phyloP scores from a whole-genome alignment of 2,329 filamentous ascomycete genomes.

The Sclerotinia sclerotiorum region DNA sequence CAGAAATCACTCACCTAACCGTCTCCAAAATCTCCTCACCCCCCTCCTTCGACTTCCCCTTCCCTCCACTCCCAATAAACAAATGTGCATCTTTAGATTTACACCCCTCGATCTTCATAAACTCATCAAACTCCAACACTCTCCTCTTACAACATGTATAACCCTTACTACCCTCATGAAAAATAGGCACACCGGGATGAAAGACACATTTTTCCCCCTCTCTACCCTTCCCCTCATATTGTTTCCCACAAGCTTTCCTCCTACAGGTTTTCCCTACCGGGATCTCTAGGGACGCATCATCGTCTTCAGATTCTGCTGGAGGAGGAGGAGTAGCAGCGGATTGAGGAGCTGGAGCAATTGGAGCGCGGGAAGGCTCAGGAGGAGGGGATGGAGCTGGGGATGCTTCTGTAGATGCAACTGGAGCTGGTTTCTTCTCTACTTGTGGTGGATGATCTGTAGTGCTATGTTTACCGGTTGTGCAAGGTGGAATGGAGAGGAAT shows the following conservation, averaged over 20 bases:
- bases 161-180: slow-evolving; percentile 97
- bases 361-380: slow-evolving; percentile 39
- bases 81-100: slow-evolving; percentile 77
- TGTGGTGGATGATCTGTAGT: slow-evolving; percentile 71
- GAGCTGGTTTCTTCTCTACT: slow-evolving; percentile 57
- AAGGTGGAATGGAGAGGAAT: slow-evolving; percentile 89
- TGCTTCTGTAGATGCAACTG: slow-evolving; percentile 28
- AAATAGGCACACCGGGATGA: slow-evolving; percentile 87
- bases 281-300: slow-evolving; percentile 74
- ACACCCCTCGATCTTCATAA: slow-evolving; percentile 93
- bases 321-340: slow-evolving; percentile 50
- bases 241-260: slow-evolving; percentile 69
- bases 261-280: slow-evolving; percentile 74
- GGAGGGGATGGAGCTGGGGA: slow-evolving; percentile 43
- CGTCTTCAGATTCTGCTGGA: slow-evolving; percentile 78
- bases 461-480: slow-evolving; percentile 89
- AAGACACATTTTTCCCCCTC: slow-evolving; percentile 78
- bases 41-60: slow-evolving; percentile 57
- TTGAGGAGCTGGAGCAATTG: slow-evolving; percentile 46
- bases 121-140: slow-evolving; percentile 96
- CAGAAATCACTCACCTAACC: slow-evolving; percentile 60
- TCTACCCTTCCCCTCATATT: slow-evolving; percentile 61
- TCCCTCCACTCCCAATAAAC: slow-evolving; percentile 78
- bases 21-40: slow-evolving; percentile 76
- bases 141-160: slow-evolving; percentile 96